phyloP scores from a whole-genome alignment of 2,329 filamentous ascomycete species.

The Allantophomopsis cytisporea region DNA sequence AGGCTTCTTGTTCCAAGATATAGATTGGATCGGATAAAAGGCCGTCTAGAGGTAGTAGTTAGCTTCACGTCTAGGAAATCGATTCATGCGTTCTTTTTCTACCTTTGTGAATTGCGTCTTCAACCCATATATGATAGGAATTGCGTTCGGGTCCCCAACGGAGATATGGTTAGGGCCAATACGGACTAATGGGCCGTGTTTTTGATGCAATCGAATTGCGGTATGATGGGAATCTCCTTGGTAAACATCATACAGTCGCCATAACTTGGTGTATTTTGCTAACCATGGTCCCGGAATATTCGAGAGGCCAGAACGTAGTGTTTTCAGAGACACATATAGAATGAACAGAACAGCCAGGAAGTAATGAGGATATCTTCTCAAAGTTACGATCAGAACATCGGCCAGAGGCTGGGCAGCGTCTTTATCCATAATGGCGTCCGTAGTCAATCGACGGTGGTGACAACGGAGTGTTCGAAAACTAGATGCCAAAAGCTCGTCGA shows the following conservation, averaged over 20 bases:
- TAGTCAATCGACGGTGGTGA: too few species aligned
- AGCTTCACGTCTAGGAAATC: constrained; percentile 7
- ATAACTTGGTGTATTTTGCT: constrained; percentile 7
- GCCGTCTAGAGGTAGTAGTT: constrained; percentile 15
- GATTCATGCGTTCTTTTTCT: constrained; percentile 12
- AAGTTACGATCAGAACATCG: too few species aligned
- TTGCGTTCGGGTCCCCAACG: constrained; percentile 61
- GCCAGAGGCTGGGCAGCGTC: too few species aligned
- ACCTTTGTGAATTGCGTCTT: constrained; percentile 45
- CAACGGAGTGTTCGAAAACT: too few species aligned
- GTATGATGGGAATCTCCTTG: constrained; percentile 5
- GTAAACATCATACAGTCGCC: constrained; percentile 7
- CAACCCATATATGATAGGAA: constrained; percentile 61
- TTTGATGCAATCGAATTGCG: constrained; percentile 15
- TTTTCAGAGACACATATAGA: too few species aligned
- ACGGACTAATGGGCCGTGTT: constrained; percentile 57
- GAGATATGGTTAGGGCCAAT: constrained; percentile 73
- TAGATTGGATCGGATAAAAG: constrained; percentile 2
- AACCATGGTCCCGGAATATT: constrained; percentile 7
- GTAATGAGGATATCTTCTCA: too few species aligned
- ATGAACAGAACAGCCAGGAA: too few species aligned
- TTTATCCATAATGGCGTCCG: too few species aligned
- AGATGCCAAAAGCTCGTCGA: too few species aligned
- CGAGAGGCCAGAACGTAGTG: background rate
- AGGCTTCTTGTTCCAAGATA: constrained; percentile 1